A percentile compares a stretch with the other conserved stretches of the same genome.
These are phyloP conservation scores for Colletotrichum sublineola DNA, from an alignment of 2,329 filamentous ascomycete genomes.

Conservation along the genomic window DNA sequence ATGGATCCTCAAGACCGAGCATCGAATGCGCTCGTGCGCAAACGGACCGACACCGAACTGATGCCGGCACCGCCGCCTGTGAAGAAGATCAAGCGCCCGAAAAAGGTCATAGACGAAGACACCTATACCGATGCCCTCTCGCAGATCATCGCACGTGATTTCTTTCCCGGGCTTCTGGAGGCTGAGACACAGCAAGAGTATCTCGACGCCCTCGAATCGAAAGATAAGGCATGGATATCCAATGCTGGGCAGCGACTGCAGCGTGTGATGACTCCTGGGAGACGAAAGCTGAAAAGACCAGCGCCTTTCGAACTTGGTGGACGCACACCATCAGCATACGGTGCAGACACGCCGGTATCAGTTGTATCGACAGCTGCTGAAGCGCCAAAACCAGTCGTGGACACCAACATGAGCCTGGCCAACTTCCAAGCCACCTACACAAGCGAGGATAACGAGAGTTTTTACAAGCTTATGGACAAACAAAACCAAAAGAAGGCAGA, in stretches of 20 bases:
- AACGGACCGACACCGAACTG: conserved; percentile 76
- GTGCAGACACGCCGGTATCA: conserved; percentile 80
- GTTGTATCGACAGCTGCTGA: conserved; percentile 56
- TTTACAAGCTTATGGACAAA: conserved; percentile 90
- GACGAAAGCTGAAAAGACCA: conserved; percentile 52
- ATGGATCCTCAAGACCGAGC: conserved; percentile 54
- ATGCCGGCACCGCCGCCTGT: conserved; percentile 90
- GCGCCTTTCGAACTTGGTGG: conserved; percentile 51
- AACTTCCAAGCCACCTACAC: conserved; percentile 95
- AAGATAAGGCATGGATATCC: conserved; percentile 86
- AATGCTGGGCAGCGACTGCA: conserved; percentile 80
- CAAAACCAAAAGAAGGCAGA: conserved; percentile 88
- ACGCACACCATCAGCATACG: conserved; percentile 75
- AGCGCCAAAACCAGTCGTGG: conserved; percentile 64
- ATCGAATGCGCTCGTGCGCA: conserved; percentile 74
- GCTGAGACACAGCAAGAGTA: conserved; percentile 92
- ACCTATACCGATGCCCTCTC: conserved; percentile 91
- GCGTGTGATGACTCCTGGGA: conserved; percentile 85
- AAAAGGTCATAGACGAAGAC: conserved; percentile 91
- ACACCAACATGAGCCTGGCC: conserved; percentile 84
- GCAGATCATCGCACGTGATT: conserved; percentile 95
- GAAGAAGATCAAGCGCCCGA: conserved; percentile 93
- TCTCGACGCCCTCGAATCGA: conserved; percentile 88
- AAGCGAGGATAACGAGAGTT: conserved; percentile 97
- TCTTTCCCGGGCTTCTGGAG: conserved; percentile 92